Conservation (phyloP, 202 grass and related monocot species). For the Zoysia matrella region DNA sequence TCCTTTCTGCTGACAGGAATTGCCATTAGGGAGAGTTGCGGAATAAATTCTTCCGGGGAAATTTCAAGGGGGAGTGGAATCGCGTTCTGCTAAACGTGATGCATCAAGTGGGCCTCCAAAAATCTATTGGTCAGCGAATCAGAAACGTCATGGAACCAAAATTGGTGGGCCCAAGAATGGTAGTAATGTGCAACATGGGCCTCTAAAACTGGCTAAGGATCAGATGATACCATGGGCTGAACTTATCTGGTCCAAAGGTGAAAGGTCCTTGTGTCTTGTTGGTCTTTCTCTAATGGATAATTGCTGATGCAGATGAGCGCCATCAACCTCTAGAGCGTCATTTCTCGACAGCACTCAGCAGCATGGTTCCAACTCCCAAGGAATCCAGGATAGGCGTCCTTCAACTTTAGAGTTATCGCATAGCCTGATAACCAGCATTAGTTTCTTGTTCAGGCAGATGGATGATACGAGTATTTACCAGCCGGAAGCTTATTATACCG, state of each 20-base stretch:
- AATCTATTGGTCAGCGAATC: background rate
- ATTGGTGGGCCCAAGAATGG: background rate
- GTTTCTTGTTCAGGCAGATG: background rate
- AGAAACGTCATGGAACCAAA: background rate
- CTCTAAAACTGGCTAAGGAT: background rate
- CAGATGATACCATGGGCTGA: background rate
- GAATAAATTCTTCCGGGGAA: background rate
- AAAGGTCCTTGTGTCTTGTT: background rate
- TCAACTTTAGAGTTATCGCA: background rate
- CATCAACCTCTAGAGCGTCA: no score
- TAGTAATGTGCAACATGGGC: background rate
- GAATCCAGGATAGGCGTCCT: no score
- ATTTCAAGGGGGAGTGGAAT: background rate
- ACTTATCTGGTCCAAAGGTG: background rate
- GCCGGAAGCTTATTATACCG: background rate
- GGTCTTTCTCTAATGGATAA: no score
- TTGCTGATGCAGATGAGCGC: no score
- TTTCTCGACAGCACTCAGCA: no score
- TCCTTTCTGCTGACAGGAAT: background rate
- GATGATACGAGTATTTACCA: background rate
- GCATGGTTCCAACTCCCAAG: no score
- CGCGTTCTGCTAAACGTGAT: background rate
- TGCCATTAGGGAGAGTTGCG: background rate
- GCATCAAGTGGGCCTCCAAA: background rate
- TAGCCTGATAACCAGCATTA: no score